phyloP scores from a whole-genome alignment of 257 asterid genomes.

The Nicotiana knightiana region DNA sequence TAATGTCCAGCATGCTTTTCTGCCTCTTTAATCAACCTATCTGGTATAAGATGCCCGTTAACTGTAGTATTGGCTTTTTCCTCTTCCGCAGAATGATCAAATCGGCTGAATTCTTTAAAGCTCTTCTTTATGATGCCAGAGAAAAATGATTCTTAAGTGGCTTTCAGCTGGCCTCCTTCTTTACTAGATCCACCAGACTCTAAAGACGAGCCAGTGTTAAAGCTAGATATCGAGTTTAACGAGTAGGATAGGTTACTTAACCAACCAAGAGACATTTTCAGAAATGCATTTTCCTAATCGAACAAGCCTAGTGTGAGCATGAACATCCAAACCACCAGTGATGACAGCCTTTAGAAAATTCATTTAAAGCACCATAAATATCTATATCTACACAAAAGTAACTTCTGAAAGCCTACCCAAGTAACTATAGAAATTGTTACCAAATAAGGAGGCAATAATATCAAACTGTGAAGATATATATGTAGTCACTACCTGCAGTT shows the following conservation, averaged over 20 bases:
- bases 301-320: slow-evolving; percentile 1
- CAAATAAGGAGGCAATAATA: too few species aligned
- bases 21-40: slow-evolving; percentile 58
- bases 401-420: too few species aligned
- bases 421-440: too few species aligned
- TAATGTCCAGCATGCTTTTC: slow-evolving; percentile 75
- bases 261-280: neutral
- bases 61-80: slow-evolving; percentile 54
- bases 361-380: neutral
- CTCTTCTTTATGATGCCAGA: slow-evolving; percentile 48
- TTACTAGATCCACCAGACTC: slow-evolving; percentile 57
- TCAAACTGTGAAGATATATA: too few species aligned
- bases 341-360: neutral
- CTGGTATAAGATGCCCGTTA: slow-evolving; percentile 63
- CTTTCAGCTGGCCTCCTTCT: slow-evolving; percentile 35
- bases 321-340: neutral
- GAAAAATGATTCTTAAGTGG: slow-evolving; percentile 42
- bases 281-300: neutral
- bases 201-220: slow-evolving; percentile 57
- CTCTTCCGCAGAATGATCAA: slow-evolving; percentile 21
- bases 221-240: neutral
- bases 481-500: too few species aligned
- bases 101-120: slow-evolving; percentile 31
- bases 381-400: neutral
- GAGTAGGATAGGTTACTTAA: neutral